Conservation (phyloP, 78 protist genomes). For the Dictyostelium capitatum region DNA sequence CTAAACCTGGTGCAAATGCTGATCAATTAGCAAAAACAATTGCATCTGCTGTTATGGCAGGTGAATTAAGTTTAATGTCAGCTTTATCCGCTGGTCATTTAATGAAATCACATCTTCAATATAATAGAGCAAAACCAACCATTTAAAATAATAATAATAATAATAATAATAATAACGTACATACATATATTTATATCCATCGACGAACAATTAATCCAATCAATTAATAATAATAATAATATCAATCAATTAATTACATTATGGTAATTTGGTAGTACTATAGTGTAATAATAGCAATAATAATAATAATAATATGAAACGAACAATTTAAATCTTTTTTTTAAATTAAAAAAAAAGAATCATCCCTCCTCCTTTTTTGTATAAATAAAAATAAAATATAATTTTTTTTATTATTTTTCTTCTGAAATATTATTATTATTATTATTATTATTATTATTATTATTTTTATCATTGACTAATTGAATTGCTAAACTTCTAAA, state of each 20-base stretch:
- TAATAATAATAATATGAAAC: background rate
- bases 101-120: conserved; percentile 88
- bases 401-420: background rate
- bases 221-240: background rate
- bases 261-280: background rate
- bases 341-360: background rate
- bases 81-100: conserved; percentile 94
- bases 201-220: background rate
- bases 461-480: background rate
- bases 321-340: background rate
- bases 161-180: background rate
- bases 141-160: background rate
- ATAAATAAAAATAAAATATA: background rate
- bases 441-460: background rate
- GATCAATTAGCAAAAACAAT: conserved; percentile 90
- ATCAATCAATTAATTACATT: background rate
- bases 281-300: background rate
- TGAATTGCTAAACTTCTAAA: background rate
- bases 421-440: background rate
- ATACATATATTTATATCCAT: no score
- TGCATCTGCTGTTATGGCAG: conserved; percentile 94
- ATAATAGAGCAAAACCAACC: conserved; percentile 80
- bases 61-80: conserved; percentile 95
- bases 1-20: conserved; percentile 79
- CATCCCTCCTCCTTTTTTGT: background rate